phyloP scores from a whole-genome alignment of 78 protist genomes.

The Planoprotostelium fungivorum region DNA sequence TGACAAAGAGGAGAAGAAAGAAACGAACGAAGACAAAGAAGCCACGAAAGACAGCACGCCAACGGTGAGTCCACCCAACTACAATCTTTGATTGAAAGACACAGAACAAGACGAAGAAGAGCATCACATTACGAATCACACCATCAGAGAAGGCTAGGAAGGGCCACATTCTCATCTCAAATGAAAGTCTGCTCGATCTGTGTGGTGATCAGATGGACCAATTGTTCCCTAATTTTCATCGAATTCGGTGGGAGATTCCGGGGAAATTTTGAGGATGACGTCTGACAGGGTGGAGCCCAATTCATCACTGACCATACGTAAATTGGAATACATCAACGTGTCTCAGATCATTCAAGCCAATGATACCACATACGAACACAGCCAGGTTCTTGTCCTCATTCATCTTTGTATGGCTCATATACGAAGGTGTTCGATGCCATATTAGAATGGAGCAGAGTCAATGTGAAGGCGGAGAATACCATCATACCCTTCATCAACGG shows the following conservation, averaged over 20 bases:
- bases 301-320: neutral
- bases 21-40: too few relatives aligned
- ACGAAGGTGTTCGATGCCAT: neutral
- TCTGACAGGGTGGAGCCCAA: neutral
- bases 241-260: too few relatives aligned
- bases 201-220: neutral
- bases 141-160: neutral
- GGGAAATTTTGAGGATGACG: too few relatives aligned
- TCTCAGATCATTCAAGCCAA: neutral
- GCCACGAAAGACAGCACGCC: too few relatives aligned
- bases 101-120: neutral
- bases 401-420: too few relatives aligned
- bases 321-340: neutral
- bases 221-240: neutral
- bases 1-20: neutral
- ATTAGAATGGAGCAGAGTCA: neutral
- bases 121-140: neutral
- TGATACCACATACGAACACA: neutral
- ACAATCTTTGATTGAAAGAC: too few relatives aligned
- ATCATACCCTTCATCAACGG: neutral
- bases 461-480: neutral
- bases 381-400: neutral
- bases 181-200: neutral
- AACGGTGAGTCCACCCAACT: too few relatives aligned
- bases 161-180: neutral